Base-by-base conservation (phyloP, 768 basidiomycete species). In the Phanerodontia chrysosporium region DNA sequence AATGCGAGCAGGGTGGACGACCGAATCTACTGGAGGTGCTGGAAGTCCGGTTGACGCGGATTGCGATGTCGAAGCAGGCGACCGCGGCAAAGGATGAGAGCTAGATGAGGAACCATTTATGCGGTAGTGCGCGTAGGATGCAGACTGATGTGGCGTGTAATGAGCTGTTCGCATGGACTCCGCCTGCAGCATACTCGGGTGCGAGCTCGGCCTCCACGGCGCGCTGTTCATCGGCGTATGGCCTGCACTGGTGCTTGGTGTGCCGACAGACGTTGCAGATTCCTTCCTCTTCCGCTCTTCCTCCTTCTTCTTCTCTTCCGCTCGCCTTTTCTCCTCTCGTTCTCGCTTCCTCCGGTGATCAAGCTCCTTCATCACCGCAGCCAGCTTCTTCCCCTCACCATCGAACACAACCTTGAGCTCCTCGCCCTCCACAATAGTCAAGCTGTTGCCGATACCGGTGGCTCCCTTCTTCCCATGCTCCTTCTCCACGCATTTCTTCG, bases 371-470 rank as follows among this genome's bases (percentile, higher is more conserved):
- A 89, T 72, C 22, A 90, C 83, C 8, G 84, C 85, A 58, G 80
- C 82, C 62, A 87, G 69, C 62, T 81, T 79, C 60, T 75, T 69
- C 3, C 88, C 86, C 60, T 93, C 87, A 0, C 84, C 85, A 70
- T 98, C 96, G 52, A 94, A 78, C 13, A 90, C 88, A 6, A 90
- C 90, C 29, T 79, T 78, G 66, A 95, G 80, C 66, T 84, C 83
- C 59, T 86, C 83, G 1, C 73, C 78, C 21, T 80, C 83, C n/a
- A 71, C 74, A 24, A 67, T 68, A 18, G 61, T 64, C 22, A 70
- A 48, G 29, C 68, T 68, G 48, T 76, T 70, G 1, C 79, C 76
- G 14, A 74, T 66, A 18, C 77, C 69, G 4, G 77, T 74, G 0
- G 83, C 80, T 14, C 86, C 72, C 65, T 77, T 80, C 68, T 83